Evolutionary conservation across 768 basidiomycete genomes (phyloP).

Genomic region (Lentinula raphanica): DNA sequence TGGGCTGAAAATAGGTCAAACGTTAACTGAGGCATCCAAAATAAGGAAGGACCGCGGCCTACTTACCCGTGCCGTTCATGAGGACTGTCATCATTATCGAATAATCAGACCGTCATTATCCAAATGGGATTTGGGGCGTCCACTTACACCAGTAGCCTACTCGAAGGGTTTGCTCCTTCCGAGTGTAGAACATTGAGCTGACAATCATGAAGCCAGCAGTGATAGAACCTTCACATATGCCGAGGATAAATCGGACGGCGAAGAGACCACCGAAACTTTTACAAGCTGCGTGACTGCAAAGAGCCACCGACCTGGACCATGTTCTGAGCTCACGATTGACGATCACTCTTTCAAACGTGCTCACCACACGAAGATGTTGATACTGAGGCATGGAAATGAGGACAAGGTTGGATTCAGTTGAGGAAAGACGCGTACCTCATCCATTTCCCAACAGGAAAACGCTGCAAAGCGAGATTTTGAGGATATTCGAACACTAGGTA

Average conservation of each 20-base stretch:
- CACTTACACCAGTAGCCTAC: slow-evolving; percentile 78
- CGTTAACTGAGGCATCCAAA: slow-evolving; percentile 30
- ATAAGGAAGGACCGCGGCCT: neutral
- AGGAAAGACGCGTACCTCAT: slow-evolving; percentile 48
- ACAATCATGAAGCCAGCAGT: slow-evolving; percentile 78
- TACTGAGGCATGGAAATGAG: neutral
- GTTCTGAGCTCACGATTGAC: neutral
- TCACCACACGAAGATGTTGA: slow-evolving; percentile 60
- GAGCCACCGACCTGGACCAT: slow-evolving; percentile 35
- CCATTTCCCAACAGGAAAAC: slow-evolving; percentile 76
- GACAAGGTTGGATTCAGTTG: neutral
- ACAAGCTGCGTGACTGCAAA: slow-evolving; percentile 65
- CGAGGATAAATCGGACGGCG: slow-evolving; percentile 59
- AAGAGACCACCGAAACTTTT: slow-evolving; percentile 63
- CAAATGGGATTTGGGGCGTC: neutral
- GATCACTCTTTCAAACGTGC: neutral
- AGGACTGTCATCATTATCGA: slow-evolving; percentile 41
- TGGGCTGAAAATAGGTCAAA: slow-evolving; percentile 39
- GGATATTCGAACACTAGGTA: slow-evolving; percentile 72
- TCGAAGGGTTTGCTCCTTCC: slow-evolving; percentile 60
- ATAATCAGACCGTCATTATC: neutral
- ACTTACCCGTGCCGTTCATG: slow-evolving; percentile 65
- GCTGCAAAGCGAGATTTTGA: slow-evolving; percentile 66
- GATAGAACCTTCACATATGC: slow-evolving; percentile 67
- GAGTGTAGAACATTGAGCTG: slow-evolving; percentile 74